phyloP scores from a whole-genome alignment of 202 grass and related monocot species.

The Alloteropsis angusta region DNA sequence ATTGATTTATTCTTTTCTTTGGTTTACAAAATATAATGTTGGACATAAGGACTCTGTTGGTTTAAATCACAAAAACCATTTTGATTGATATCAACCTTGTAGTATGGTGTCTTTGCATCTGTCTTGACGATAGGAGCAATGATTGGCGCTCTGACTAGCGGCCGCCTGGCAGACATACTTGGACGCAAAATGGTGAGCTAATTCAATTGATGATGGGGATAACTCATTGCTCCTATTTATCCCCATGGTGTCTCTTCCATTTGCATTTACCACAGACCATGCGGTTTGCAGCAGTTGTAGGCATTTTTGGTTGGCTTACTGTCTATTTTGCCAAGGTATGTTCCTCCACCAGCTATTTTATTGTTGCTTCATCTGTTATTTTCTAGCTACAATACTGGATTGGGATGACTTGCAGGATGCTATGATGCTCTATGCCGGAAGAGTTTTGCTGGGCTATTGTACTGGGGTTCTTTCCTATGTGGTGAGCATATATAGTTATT shows the following conservation, averaged over 20 bases:
- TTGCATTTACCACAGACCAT: constrained; percentile 50
- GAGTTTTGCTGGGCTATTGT: constrained; percentile 43
- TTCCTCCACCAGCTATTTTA: not conserved
- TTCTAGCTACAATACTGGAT: not conserved
- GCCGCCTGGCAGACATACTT: constrained; percentile 42
- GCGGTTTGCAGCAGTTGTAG: constrained; percentile 47
- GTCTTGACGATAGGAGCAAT: constrained; percentile 64
- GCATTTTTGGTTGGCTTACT: constrained; percentile 57
- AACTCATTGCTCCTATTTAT: not conserved
- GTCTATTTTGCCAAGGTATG: constrained; percentile 59
- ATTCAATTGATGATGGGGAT: not conserved
- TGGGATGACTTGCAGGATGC: constrained; percentile 21
- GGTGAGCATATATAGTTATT: constrained; percentile 30
- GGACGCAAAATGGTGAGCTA: constrained; percentile 57
- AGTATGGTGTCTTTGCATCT: constrained; percentile 62
- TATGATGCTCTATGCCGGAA: constrained; percentile 40
- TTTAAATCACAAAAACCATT: not conserved
- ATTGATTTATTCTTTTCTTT: not conserved
- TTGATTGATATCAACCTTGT: constrained; percentile 10
- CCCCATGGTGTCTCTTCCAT: not conserved
- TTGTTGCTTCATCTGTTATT: not conserved
- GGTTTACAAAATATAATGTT: not conserved
- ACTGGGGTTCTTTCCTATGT: constrained; percentile 76
- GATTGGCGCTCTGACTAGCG: constrained; percentile 57
- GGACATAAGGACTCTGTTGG: not conserved